These are phyloP conservation scores for Parascedosporium putredinis DNA, from an alignment of 2,329 filamentous ascomycete genomes.

Conservation along the genomic window DNA sequence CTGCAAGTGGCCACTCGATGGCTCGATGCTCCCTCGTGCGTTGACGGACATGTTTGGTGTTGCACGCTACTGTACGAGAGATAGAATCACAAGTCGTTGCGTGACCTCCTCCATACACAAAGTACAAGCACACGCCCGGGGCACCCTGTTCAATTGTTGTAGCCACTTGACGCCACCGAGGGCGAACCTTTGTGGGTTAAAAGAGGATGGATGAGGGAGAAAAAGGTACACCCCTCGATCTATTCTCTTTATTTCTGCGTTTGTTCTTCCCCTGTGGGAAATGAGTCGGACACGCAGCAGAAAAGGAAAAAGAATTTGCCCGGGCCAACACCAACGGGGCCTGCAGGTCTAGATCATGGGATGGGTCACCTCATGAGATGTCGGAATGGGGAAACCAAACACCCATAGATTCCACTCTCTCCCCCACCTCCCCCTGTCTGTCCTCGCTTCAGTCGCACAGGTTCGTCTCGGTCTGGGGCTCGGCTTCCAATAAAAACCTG, in stretches of 20 bases:
- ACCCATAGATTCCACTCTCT: not conserved
- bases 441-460: too few relatives aligned
- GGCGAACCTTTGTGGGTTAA: not conserved
- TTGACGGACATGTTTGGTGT: not conserved
- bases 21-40: not conserved
- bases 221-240: too few relatives aligned
- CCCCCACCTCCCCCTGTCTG: not conserved
- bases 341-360: not conserved
- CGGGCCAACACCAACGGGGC: not conserved
- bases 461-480: not conserved
- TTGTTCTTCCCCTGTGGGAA: not conserved
- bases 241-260: too few relatives aligned
- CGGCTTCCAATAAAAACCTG: not conserved
- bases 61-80: not conserved
- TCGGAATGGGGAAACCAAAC: not conserved
- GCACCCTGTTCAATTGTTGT: not conserved
- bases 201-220: not conserved
- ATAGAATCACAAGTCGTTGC: not conserved
- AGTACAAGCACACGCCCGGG: too few relatives aligned
- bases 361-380: not conserved
- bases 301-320: not conserved
- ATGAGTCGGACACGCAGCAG: not conserved
- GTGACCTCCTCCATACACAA: not conserved
- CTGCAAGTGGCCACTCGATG: not conserved
- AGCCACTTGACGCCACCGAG: constrained; percentile 2